Evolutionary conservation across 208 protist species (phyloP).

Genomic region (Wallacemonas sp.): DNA sequence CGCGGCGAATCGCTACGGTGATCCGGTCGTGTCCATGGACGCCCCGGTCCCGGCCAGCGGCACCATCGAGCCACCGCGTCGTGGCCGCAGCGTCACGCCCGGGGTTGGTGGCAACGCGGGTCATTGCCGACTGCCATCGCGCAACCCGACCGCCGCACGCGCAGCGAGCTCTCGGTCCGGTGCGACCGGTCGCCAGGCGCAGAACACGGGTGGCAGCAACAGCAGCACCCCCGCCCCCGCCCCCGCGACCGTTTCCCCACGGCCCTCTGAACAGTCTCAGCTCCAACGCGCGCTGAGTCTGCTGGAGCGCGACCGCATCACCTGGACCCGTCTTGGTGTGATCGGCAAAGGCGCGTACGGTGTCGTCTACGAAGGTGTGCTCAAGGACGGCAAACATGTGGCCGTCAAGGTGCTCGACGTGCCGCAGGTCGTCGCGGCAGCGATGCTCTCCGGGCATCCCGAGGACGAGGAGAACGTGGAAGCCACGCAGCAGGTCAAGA

Average conservation of each 20-base stretch:
- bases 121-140: slow-evolving; percentile 1
- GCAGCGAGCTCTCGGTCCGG: slow-evolving; percentile 2
- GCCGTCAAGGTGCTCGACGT: slow-evolving; percentile 86
- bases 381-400: slow-evolving; percentile 35
- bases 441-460: slow-evolving; percentile 3
- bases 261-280: neutral
- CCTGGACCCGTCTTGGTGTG: slow-evolving; percentile 29
- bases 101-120: neutral
- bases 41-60: neutral
- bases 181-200: neutral
- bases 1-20: neutral
- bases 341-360: slow-evolving; percentile 47
- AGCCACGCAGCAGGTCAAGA: slow-evolving; percentile 49
- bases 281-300: slow-evolving; percentile 12
- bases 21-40: neutral
- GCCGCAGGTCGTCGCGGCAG: slow-evolving; percentile 12
- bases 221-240: neutral
- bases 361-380: slow-evolving; percentile 45
- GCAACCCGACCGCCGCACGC: slow-evolving; percentile 3
- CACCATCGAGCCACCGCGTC: neutral
- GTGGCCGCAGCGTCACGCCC: neutral
- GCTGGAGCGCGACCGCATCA: slow-evolving; percentile 29
- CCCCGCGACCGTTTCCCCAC: neutral
- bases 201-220: no score
- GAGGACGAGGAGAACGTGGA: slow-evolving; percentile 28